phyloP scores from a whole-genome alignment of 2,329 filamentous ascomycete species.

The Phyllosticta citrichinensis region DNA sequence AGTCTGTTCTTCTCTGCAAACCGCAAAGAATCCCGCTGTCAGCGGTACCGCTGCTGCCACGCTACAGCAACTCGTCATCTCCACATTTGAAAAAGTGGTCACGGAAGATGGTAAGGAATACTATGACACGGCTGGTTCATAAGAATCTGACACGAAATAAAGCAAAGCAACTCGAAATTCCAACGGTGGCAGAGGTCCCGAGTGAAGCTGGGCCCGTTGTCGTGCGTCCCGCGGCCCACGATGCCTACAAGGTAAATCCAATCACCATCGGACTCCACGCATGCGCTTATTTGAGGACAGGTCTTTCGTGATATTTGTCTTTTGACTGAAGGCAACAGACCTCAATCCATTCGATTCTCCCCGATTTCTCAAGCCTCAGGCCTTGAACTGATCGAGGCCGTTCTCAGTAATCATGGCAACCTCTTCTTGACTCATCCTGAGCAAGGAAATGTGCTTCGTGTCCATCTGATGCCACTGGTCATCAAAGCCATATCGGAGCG shows the following conservation, averaged over 20 bases:
- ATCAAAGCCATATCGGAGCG: constrained; percentile 68
- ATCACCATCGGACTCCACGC: constrained; percentile 10
- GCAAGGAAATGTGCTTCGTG: constrained; percentile 67
- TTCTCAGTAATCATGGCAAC: constrained; percentile 73
- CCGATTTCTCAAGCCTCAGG: constrained; percentile 73
- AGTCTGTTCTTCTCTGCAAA: constrained; percentile 84
- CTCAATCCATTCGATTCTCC: constrained; percentile 72
- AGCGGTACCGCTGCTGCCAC: constrained; percentile 96
- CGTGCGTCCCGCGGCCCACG: constrained; percentile 66
- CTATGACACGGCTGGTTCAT: not conserved
- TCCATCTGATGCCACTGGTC: constrained; percentile 72
- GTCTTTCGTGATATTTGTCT: constrained; percentile 86
- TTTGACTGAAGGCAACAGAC: constrained; percentile 71
- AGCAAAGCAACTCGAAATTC: constrained; percentile 39
- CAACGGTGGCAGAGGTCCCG: constrained; percentile 56
- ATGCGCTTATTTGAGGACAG: constrained; percentile 25
- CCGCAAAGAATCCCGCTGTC: constrained; percentile 84
- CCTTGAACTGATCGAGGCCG: constrained; percentile 83
- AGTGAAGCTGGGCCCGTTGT: constrained; percentile 54
- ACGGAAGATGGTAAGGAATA: constrained; percentile 61
- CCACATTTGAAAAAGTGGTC: constrained; percentile 85
- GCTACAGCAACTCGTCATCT: constrained; percentile 83
- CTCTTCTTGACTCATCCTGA: constrained; percentile 72
- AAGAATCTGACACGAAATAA: not conserved
- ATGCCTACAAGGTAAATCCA: constrained; percentile 60